Evolutionary conservation across 257 asterid genomes (phyloP).

Genomic region (Verbena officinalis): DNA sequence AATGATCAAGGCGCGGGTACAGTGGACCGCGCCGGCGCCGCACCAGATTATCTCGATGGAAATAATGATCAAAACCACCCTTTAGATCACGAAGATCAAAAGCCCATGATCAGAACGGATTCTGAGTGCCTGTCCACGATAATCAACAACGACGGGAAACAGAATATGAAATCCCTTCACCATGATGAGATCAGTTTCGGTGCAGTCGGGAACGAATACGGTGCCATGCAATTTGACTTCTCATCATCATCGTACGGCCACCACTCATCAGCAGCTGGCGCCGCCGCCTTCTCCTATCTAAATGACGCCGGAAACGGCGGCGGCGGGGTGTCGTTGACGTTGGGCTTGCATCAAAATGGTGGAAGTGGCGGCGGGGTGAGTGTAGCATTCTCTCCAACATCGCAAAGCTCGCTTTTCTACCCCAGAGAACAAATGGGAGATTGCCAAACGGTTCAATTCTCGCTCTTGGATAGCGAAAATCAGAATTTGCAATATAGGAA

Average conservation of each 20-base stretch:
- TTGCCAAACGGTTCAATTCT: conserved; percentile 65
- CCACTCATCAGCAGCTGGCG: not conserved
- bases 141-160: conserved; percentile 39
- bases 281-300: not conserved
- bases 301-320: conserved; percentile 11
- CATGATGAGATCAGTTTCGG: conserved; percentile 35
- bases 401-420: conserved; percentile 58
- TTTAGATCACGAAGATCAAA: conserved; percentile 59
- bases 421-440: conserved; percentile 70
- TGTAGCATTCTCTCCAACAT: conserved; percentile 49
- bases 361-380: conserved; percentile 61
- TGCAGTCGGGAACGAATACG: conserved; percentile 37
- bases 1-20: too few species aligned
- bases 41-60: conserved; percentile 26
- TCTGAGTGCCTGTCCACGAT: conserved; percentile 82
- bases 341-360: conserved; percentile 69
- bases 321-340: conserved; percentile 72
- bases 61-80: too few species aligned
- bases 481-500: conserved; percentile 84
- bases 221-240: conserved; percentile 62
- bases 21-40: conserved; percentile 10
- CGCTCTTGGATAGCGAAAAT: conserved; percentile 66
- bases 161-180: conserved; percentile 33
- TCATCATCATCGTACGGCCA: conserved; percentile 38
- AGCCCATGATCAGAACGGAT: conserved; percentile 68